Evolutionary conservation across 352 stramenopile species (phyloP).

Genomic region (Blastocystis sp.): DNA sequence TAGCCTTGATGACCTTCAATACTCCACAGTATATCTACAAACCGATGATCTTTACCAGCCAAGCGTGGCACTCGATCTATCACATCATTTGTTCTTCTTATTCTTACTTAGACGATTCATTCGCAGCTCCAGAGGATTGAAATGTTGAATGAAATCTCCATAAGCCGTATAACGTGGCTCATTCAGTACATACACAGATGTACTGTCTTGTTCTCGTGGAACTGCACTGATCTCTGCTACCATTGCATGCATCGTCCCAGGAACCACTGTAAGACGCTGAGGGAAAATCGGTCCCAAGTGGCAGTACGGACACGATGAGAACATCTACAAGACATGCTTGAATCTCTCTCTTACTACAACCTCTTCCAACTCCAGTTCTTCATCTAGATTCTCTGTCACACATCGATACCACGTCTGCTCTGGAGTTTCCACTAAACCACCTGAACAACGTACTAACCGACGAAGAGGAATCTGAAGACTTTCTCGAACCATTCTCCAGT

Average conservation of each 20-base stretch:
- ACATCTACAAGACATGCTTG: neutral
- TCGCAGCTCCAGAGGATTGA: slow-evolving; percentile 34
- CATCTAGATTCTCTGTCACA: slow-evolving; percentile 18
- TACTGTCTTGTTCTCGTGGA: neutral
- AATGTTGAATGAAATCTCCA: slow-evolving; percentile 32
- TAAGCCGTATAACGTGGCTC: neutral
- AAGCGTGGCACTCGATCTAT: slow-evolving; percentile 20
- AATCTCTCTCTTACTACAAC: neutral
- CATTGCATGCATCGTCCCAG: slow-evolving; percentile 36
- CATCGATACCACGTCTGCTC: neutral
- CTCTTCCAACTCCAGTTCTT: slow-evolving; percentile 31
- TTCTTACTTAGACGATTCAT: neutral
- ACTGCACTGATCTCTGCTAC: neutral
- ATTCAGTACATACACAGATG: neutral
- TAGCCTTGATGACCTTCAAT: slow-evolving; percentile 5
- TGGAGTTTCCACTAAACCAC: neutral
- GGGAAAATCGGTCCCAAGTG: neutral
- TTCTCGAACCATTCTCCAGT: slow-evolving; percentile 8
- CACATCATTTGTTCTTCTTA: neutral
- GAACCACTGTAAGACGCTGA: neutral
- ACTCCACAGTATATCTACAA: slow-evolving; percentile 43
- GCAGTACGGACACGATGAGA: slow-evolving; percentile 46
- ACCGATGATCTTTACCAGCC: slow-evolving; percentile 19
- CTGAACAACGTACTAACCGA: neutral
- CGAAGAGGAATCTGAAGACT: neutral